Percentiles rank a stretch among this genome's conserved stretches.
phyloP scores from a whole-genome alignment of 768 basidiomycete genomes.

The Tricholoma saponaceum region DNA sequence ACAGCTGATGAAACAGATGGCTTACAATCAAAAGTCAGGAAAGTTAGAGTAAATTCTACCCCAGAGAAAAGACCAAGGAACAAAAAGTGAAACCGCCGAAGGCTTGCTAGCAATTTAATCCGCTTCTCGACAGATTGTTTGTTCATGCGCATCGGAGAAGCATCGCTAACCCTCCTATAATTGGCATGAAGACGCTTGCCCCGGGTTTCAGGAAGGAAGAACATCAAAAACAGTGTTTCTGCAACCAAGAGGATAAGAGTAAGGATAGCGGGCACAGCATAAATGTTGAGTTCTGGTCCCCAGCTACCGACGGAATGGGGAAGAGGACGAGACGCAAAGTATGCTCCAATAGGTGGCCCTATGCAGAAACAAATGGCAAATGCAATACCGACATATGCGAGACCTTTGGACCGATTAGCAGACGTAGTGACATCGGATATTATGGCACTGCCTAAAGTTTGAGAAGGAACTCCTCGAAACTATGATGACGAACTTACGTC shows the following conservation, averaged over 20 bases:
- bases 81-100: slow-evolving; percentile 72
- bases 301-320: slow-evolving; percentile 52
- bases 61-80: slow-evolving; percentile 93
- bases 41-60: slow-evolving; percentile 94
- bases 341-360: slow-evolving; percentile 92
- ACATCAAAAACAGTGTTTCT: slow-evolving; percentile 77
- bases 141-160: slow-evolving; percentile 20
- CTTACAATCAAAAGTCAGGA: slow-evolving; percentile 87
- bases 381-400: slow-evolving; percentile 93
- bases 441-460: slow-evolving; percentile 61
- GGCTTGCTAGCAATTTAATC: slow-evolving; percentile 48
- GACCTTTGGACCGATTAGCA: slow-evolving; percentile 74
- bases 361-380: slow-evolving; percentile 94
- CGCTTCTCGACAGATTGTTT: slow-evolving; percentile 43
- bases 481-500: slow-evolving; percentile 55
- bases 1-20: slow-evolving; percentile 11
- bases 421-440: slow-evolving; percentile 87
- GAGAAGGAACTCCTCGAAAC: neutral
- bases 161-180: slow-evolving; percentile 16
- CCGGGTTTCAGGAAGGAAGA: slow-evolving; percentile 84
- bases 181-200: slow-evolving; percentile 32
- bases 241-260: slow-evolving; percentile 71
- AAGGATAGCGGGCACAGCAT: slow-evolving; percentile 84
- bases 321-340: slow-evolving; percentile 86
- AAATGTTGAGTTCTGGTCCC: slow-evolving; percentile 76